These are phyloP conservation scores for Cordyceps cicadae DNA, from an alignment of 2,329 filamentous ascomycete genomes.

Conservation along the genomic window DNA sequence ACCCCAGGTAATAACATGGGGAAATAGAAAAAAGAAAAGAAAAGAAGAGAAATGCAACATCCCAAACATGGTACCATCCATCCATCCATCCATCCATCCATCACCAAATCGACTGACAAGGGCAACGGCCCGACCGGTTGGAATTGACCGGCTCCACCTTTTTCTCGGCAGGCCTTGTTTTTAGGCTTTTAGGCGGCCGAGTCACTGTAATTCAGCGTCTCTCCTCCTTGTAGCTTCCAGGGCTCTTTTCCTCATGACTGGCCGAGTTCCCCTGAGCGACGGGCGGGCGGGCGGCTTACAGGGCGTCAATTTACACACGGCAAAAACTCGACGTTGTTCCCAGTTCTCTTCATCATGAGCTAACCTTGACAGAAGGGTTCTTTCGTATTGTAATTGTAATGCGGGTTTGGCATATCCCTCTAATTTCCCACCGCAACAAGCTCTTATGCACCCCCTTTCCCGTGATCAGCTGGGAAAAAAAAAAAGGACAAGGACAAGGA, in stretches of 20 bases:
- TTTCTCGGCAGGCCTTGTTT: background rate
- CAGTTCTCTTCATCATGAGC: too few relatives aligned
- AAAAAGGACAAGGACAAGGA: too few relatives aligned
- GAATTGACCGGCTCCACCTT: background rate
- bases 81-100: background rate
- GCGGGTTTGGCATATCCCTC: background rate
- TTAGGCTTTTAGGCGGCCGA: background rate
- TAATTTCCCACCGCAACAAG: background rate
- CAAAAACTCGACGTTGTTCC: too few relatives aligned
- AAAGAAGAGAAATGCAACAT: background rate
- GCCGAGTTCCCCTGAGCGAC: background rate
- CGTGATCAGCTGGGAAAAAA: background rate
- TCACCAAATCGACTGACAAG: background rate
- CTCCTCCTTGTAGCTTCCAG: background rate
- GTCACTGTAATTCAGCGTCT: background rate
- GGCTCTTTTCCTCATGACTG: background rate
- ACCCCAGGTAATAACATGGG: too few relatives aligned
- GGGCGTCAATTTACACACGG: background rate
- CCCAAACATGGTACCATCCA: background rate
- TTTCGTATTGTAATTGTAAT: too few relatives aligned
- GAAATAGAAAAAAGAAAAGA: background rate
- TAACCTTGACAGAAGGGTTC: too few relatives aligned
- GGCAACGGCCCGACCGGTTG: conserved; percentile 5
- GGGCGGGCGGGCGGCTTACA: background rate
- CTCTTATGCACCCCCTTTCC: background rate